Evolutionary conservation across 257 asterid species (phyloP).

Genomic region (Scutellaria galericulata): DNA sequence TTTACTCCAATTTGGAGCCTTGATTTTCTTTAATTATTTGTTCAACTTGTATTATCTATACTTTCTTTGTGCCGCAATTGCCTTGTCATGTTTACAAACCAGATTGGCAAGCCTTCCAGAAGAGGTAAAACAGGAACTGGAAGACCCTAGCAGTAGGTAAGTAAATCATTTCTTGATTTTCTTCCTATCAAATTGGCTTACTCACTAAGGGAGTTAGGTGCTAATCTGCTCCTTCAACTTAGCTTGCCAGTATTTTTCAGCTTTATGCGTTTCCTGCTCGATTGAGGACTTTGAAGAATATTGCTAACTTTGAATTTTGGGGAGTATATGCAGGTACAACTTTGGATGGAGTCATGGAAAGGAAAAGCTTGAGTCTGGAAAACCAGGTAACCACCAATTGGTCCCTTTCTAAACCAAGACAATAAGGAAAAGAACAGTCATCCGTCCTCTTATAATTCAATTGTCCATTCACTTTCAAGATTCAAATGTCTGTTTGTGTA

Average conservation of each 20-base stretch:
- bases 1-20: slow-evolving; percentile 13
- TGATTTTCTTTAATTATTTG: slow-evolving; percentile 2
- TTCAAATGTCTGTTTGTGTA: slow-evolving; percentile 16
- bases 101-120: slow-evolving; percentile 85
- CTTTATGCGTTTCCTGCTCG: slow-evolving; percentile 15
- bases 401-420: not conserved
- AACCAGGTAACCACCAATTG: slow-evolving; percentile 60
- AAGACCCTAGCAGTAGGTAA: slow-evolving; percentile 85
- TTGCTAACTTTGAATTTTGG: slow-evolving; percentile 32
- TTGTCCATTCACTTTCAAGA: slow-evolving; percentile 18
- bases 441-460: slow-evolving; percentile 6
- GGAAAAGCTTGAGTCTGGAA: slow-evolving; percentile 93
- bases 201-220: slow-evolving; percentile 12
- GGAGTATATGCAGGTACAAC: slow-evolving; percentile 63
- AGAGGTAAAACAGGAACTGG: slow-evolving; percentile 62
- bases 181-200: not conserved
- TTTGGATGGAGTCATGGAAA: slow-evolving; percentile 99
- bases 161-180: slow-evolving; percentile 21
- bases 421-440: not conserved
- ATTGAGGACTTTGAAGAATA: slow-evolving; percentile 7
- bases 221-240: not conserved
- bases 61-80: slow-evolving; percentile 30
- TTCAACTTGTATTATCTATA: slow-evolving; percentile 20
- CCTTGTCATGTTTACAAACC: slow-evolving; percentile 36
- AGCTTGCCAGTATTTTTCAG: slow-evolving; percentile 16